Conservation (phyloP, 768 basidiomycete species). For the Pleurotus djamor region DNA sequence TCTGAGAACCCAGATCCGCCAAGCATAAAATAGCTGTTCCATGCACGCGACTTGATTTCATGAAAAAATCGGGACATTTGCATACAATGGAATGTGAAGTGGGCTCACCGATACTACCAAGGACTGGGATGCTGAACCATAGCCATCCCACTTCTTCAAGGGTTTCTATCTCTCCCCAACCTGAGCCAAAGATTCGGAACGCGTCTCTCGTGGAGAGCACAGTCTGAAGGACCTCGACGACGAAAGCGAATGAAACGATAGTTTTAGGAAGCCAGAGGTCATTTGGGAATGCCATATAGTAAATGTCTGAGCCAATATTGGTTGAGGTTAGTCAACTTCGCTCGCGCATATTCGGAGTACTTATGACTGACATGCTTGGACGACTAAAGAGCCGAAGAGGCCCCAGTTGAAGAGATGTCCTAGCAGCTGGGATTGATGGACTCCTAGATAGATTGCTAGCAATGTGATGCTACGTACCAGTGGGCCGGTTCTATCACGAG, state of each 20-base stretch:
- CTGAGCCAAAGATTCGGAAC: conserved; percentile 19
- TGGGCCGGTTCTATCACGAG: no score
- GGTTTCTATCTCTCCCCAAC: conserved; percentile 20
- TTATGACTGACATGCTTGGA: conserved; percentile 22
- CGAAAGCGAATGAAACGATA: conserved; percentile 15
- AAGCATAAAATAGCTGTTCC: conserved; percentile 16
- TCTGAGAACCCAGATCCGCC: conserved; percentile 15
- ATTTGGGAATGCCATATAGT: conserved; percentile 23
- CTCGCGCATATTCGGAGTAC: not conserved
- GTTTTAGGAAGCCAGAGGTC: conserved; percentile 17
- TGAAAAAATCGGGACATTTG: not conserved
- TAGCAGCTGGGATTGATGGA: conserved; percentile 7
- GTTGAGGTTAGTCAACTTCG: not conserved
- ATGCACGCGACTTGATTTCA: conserved; percentile 13
- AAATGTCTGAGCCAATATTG: conserved; percentile 16
- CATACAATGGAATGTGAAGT: no score
- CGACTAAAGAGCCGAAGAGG: conserved; percentile 14
- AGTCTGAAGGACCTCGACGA: conserved; percentile 18
- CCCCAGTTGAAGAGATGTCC: conserved; percentile 17
- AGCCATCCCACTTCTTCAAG: conserved; percentile 16
- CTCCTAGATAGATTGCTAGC: no score
- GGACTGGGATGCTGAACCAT: conserved; percentile 22
- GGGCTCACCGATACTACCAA: conserved; percentile 19
- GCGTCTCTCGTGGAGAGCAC: conserved; percentile 18
- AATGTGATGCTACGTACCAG: no score